phyloP scores from a whole-genome alignment of 192 early-diverging fungal genomes.

The Podila minutissima region DNA sequence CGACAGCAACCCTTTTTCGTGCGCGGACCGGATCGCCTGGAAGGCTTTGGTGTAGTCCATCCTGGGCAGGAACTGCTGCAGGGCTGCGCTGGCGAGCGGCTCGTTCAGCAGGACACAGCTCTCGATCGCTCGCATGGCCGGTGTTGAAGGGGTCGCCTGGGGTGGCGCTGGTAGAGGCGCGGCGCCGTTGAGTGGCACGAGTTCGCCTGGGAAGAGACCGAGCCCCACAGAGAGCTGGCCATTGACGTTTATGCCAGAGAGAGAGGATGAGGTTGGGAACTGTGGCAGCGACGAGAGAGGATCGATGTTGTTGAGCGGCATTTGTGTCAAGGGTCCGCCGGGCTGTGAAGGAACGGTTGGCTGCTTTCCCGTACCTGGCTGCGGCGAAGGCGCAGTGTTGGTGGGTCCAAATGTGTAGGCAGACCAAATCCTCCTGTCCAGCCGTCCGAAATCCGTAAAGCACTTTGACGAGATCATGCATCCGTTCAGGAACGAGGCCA shows the following conservation, averaged over 20 bases:
- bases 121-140: neutral
- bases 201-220: neutral
- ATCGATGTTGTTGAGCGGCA: neutral
- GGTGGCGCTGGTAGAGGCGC: neutral
- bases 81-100: slow-evolving; percentile 13
- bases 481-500: slow-evolving; percentile 36
- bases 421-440: slow-evolving; percentile 32
- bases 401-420: slow-evolving; percentile 11
- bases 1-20: slow-evolving; percentile 28
- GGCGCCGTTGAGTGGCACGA: neutral
- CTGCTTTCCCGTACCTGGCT: neutral
- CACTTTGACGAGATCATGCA: slow-evolving; percentile 40
- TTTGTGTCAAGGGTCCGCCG: neutral
- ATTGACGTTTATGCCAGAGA: neutral
- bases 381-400: neutral
- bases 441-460: slow-evolving; percentile 15
- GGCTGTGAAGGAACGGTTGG: slow-evolving; percentile 10
- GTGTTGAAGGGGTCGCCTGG: neutral
- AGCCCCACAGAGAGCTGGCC: neutral
- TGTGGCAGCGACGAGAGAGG: neutral
- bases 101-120: slow-evolving; percentile 31
- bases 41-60: slow-evolving; percentile 36
- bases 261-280: neutral
- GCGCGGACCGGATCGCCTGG: slow-evolving; percentile 20
- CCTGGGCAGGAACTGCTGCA: slow-evolving; percentile 40